A percentile compares a stretch with the other conserved stretches of the same genome.
Evolutionary conservation across 2,329 filamentous ascomycete species (phyloP).

Genomic region (Cladophialophora exuberans): DNA sequence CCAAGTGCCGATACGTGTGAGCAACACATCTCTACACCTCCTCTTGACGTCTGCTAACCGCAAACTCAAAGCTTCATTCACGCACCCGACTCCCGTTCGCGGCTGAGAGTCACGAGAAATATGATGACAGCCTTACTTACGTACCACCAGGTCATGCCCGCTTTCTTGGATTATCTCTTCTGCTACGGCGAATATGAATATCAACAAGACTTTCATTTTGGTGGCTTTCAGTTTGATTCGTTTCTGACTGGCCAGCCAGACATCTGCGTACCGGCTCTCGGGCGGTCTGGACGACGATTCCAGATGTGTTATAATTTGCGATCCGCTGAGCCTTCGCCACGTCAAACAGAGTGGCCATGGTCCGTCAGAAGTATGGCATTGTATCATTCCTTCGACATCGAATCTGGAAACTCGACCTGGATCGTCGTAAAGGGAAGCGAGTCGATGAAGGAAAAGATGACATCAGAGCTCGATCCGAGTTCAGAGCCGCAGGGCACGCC

Average conservation of each 20-base stretch:
- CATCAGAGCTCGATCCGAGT: neutral
- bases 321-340: conserved; percentile 13
- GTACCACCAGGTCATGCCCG: conserved; percentile 41
- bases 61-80: too few species aligned
- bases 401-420: conserved; percentile 44
- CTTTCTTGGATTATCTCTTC: conserved; percentile 39
- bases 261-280: conserved; percentile 36
- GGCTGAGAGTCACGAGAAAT: too few species aligned
- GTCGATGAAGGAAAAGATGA: conserved; percentile 39
- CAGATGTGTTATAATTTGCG: conserved; percentile 47
- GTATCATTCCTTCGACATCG: conserved; percentile 47
- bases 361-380: conserved; percentile 35
- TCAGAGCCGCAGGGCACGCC: too few species aligned
- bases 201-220: conserved; percentile 42
- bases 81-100: too few species aligned
- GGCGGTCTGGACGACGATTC: conserved; percentile 42
- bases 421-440: conserved; percentile 44
- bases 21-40: too few species aligned
- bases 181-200: conserved; percentile 35
- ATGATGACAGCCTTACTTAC: too few species aligned
- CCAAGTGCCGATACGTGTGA: too few species aligned
- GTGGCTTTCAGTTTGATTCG: conserved; percentile 40
- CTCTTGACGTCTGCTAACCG: too few species aligned
- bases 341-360: conserved; percentile 32
- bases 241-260: conserved; percentile 28